Evolutionary conservation across 257 asterid genomes (phyloP).

Genomic region (Solanum pimpinellifolium): DNA sequence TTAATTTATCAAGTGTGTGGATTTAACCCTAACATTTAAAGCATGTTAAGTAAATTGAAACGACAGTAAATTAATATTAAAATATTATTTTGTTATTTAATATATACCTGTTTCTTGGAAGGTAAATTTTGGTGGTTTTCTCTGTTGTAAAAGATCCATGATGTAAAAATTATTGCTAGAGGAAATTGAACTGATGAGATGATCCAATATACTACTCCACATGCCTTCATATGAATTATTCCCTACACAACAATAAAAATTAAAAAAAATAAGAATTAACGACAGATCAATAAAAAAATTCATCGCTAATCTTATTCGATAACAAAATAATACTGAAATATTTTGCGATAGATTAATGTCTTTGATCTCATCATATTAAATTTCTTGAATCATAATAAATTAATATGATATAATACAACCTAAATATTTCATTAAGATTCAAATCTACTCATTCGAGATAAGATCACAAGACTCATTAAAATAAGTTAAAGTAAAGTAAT

Average conservation of each 20-base stretch:
- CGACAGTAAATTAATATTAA: accelerated
- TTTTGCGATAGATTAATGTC: neutral
- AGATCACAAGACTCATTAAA: neutral
- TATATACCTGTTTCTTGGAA: slow-evolving; percentile 30
- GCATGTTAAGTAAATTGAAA: neutral
- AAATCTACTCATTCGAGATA: neutral
- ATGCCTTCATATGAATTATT: slow-evolving; percentile 37
- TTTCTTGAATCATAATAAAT: no score
- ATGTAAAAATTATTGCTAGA: slow-evolving; percentile 49
- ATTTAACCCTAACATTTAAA: neutral
- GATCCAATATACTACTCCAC: slow-evolving; percentile 83
- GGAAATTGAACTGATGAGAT: slow-evolving; percentile 67
- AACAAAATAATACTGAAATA: neutral
- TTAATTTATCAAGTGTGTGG: no score
- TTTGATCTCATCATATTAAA: no score
- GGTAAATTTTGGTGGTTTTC: neutral
- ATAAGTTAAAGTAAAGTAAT: neutral
- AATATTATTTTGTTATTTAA: neutral
- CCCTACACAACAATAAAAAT: slow-evolving; percentile 29
- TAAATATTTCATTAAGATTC: no score
- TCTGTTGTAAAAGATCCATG: slow-evolving; percentile 34
- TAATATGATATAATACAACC: neutral
- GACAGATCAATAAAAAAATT: neutral
- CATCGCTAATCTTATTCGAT: neutral
- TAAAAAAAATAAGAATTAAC: neutral